These are phyloP conservation scores for Aureobasidium sp. DNA, from an alignment of 2,329 filamentous ascomycete species.

Conservation along the genomic window DNA sequence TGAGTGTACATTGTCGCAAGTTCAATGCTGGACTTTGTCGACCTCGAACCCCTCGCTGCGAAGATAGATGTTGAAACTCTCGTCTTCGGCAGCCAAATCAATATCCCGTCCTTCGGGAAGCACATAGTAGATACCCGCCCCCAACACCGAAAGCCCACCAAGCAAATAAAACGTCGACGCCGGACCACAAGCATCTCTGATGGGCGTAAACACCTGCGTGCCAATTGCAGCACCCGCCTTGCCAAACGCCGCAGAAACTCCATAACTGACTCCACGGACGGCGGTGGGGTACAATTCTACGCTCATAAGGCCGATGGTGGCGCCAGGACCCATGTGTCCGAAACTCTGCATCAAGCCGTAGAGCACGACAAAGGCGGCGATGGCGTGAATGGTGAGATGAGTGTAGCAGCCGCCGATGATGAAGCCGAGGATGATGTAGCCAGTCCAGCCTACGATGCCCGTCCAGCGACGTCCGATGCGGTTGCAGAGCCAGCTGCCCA, in stretches of 20 bases:
- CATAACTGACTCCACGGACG: conserved; percentile 45
- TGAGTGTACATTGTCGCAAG: too few relatives aligned
- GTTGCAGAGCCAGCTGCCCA: conserved; percentile 43
- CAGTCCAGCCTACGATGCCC: conserved; percentile 44
- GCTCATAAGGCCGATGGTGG: conserved; percentile 44
- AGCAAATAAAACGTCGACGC: conserved; percentile 20
- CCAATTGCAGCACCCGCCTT: conserved; percentile 46
- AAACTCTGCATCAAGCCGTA: conserved; percentile 45
- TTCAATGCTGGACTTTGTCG: too few relatives aligned
- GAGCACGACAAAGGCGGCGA: conserved; percentile 45
- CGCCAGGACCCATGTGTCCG: conserved; percentile 44
- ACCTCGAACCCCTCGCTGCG: not conserved
- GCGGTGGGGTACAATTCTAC: conserved; percentile 46
- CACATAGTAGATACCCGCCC: conserved; percentile 19
- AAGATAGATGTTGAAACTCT: conserved; percentile 17
- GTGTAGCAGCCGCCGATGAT: conserved; percentile 45
- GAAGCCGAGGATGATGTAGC: conserved; percentile 45
- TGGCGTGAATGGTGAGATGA: conserved; percentile 36
- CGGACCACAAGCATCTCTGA: conserved; percentile 24
- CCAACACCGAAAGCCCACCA: conserved; percentile 17
- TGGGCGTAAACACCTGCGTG: conserved; percentile 44
- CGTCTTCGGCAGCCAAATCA: conserved; percentile 18
- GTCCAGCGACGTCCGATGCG: conserved; percentile 41
- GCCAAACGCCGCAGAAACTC: conserved; percentile 43
- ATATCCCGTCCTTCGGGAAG: conserved; percentile 19